phyloP scores from a whole-genome alignment of 306 rosid species.

The Trifolium pratense region DNA sequence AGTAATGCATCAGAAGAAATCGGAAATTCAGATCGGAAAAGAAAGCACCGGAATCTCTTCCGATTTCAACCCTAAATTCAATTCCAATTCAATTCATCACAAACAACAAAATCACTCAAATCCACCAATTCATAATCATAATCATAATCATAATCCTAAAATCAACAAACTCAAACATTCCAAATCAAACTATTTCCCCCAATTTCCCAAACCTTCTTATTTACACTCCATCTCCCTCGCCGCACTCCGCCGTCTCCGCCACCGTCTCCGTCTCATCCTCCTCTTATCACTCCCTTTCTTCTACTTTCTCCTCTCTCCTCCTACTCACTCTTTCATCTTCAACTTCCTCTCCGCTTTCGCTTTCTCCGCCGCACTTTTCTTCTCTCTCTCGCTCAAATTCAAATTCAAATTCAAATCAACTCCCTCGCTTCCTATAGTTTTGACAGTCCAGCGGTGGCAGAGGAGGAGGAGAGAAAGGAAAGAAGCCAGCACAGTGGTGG shows the following conservation, averaged over 20 bases:
- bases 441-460: background rate
- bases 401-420: background rate
- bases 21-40: constrained; percentile 52
- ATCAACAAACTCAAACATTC: background rate
- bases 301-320: constrained; percentile 54
- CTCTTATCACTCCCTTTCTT: constrained; percentile 61
- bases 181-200: constrained; percentile 13
- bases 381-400: constrained; percentile 51
- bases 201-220: background rate
- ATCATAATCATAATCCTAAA: no score
- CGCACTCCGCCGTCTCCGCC: constrained; percentile 29
- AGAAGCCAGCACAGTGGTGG: background rate
- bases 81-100: background rate
- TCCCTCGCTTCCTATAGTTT: constrained; percentile 4
- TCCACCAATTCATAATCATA: no score
- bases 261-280: constrained; percentile 48
- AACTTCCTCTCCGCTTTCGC: constrained; percentile 58
- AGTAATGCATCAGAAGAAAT: constrained; percentile 54
- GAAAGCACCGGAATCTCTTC: constrained; percentile 53
- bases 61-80: constrained; percentile 34
- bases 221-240: background rate
- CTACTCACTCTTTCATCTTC: constrained; percentile 52
- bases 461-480: background rate
- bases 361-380: constrained; percentile 57
- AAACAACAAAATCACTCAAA: no score